phyloP scores from a whole-genome alignment of 2,329 filamentous ascomycete genomes.

The Monilinia aucupariae region DNA sequence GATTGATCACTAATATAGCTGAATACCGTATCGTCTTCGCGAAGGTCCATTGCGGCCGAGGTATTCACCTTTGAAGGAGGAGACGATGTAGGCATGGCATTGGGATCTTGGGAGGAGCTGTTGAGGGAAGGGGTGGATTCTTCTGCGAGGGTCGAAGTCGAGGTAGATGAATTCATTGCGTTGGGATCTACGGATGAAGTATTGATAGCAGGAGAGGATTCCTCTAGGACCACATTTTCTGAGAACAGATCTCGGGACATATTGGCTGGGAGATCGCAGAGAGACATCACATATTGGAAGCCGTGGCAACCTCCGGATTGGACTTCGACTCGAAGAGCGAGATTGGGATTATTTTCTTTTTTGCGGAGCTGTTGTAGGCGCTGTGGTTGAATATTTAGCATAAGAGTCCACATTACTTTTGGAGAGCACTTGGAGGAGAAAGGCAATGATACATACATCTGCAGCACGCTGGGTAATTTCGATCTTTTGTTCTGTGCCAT shows the following conservation, averaged over 20 bases:
- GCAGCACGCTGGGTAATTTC: constrained; percentile 80
- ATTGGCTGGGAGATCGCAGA: constrained; percentile 55
- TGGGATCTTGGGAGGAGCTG: constrained; percentile 23
- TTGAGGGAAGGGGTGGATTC: constrained; percentile 22
- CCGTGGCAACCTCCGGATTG: constrained; percentile 94
- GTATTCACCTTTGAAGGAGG: not conserved
- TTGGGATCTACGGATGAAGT: constrained; percentile 18
- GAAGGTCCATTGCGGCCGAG: constrained; percentile 42
- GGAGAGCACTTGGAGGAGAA: not conserved
- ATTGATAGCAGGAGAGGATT: constrained; percentile 21
- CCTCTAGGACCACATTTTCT: constrained; percentile 4
- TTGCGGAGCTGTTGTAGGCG: constrained; percentile 44
- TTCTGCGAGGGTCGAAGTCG: not conserved
- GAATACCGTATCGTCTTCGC: constrained; percentile 80
- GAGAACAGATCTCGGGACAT: constrained; percentile 20
- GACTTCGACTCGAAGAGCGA: constrained; percentile 86
- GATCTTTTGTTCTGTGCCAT: constrained; percentile 77
- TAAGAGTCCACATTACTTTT: not conserved
- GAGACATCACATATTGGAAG: constrained; percentile 93
- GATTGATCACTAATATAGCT: constrained; percentile 54
- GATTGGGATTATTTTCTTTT: constrained; percentile 67
- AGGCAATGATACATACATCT: constrained; percentile 48
- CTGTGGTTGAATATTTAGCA: constrained; percentile 19
- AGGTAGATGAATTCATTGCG: not conserved
- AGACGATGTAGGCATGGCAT: constrained; percentile 16